Conservation (phyloP, 139 green algal genomes). For the Coelastrella sp. region DNA sequence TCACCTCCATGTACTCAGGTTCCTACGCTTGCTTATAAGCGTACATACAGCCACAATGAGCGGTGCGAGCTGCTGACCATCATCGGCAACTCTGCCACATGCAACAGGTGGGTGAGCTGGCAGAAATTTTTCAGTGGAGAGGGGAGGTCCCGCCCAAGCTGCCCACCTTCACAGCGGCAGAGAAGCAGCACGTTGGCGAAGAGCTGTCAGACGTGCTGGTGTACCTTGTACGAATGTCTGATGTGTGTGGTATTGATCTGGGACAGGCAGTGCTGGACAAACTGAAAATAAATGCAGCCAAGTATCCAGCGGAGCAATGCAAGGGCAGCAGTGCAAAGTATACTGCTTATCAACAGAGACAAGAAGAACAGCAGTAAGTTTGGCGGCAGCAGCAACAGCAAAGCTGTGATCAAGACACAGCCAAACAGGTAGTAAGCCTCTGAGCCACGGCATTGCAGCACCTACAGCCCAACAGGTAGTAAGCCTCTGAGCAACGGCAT, state of each 20-base stretch:
- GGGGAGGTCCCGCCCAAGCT: slow-evolving; percentile 69
- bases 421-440: too few species aligned
- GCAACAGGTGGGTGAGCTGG: slow-evolving; percentile 54
- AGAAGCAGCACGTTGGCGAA: slow-evolving; percentile 61
- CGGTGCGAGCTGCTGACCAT: not conserved
- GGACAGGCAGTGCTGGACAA: slow-evolving; percentile 59
- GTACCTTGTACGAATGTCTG: slow-evolving; percentile 79
- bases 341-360: not conserved
- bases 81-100: not conserved
- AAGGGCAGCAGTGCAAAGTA: slow-evolving; percentile 2
- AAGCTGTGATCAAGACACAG: too few species aligned
- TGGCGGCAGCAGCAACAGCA: not conserved
- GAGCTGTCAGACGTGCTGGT: slow-evolving; percentile 87
- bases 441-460: too few species aligned
- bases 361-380: not conserved
- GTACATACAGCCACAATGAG: not conserved
- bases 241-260: slow-evolving; percentile 80
- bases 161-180: not conserved
- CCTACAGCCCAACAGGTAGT: too few species aligned
- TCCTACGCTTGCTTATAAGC: not conserved
- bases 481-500: too few species aligned
- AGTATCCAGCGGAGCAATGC: slow-evolving; percentile 47
- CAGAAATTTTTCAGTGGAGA: slow-evolving; percentile 64
- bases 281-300: slow-evolving; percentile 69
- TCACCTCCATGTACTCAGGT: not conserved